Conservation (phyloP, 305 asterid genomes). For the Fraxinus baroniana region DNA sequence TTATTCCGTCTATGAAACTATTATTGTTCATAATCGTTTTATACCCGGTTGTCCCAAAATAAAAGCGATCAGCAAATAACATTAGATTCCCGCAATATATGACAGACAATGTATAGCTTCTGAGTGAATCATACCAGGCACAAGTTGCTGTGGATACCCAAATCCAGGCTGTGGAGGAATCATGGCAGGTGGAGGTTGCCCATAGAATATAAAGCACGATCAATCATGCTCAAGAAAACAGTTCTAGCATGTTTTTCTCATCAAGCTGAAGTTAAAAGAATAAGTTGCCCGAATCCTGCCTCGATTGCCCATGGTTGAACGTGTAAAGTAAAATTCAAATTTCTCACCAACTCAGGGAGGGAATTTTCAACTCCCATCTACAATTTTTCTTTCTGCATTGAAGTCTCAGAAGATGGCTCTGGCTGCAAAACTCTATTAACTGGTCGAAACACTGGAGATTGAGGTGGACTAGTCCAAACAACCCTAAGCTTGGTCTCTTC, state of each 20-base stretch:
- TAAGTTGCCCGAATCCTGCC: conserved; percentile 2
- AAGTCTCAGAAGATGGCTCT: conserved; percentile 43
- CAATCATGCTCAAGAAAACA: neutral
- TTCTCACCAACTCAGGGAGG: conserved; percentile 50
- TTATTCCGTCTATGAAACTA: neutral
- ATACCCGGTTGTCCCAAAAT: neutral
- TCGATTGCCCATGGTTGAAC: conserved; percentile 6
- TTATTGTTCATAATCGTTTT: neutral
- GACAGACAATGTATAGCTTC: neutral
- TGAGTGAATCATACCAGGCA: neutral
- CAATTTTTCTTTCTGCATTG: conserved; percentile 37
- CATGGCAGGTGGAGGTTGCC: no score
- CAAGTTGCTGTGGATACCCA: no score
- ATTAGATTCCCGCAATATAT: neutral
- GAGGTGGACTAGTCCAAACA: conserved; percentile 42
- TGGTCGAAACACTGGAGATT: conserved; percentile 34
- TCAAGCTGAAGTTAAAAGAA: conserved; percentile 11
- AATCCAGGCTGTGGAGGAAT: no score
- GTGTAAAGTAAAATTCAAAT: neutral
- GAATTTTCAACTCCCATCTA: conserved; percentile 51
- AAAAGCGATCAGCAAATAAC: neutral
- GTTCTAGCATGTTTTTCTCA: conserved; percentile 9
- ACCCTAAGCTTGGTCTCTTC: conserved; percentile 89
- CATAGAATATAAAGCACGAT: neutral
- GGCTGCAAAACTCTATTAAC: conserved; percentile 55